Evolutionary conservation across 1,139 yeast species (phyloP).

Genomic region (Diutina neorugosa): DNA sequence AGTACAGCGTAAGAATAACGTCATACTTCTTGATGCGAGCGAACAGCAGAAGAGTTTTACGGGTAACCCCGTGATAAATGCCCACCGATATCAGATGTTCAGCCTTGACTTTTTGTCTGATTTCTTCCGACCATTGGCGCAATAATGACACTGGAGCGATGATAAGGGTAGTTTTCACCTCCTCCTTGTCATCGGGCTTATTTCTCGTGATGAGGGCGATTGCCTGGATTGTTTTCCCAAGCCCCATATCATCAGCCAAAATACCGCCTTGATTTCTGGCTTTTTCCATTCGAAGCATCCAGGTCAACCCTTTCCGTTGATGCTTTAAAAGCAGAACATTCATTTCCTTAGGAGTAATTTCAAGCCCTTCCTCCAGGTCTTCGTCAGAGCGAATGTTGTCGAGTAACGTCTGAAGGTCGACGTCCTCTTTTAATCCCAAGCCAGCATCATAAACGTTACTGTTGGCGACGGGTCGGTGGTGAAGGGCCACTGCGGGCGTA

Average conservation of each 20-base stretch:
- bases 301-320: conserved; percentile 74
- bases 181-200: conserved; percentile 20
- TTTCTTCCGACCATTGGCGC: conserved; percentile 76
- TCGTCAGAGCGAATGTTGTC: conserved; percentile 44
- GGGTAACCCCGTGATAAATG: conserved; percentile 49
- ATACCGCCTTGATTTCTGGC: conserved; percentile 57
- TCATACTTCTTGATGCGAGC: conserved; percentile 45
- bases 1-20: conserved; percentile 69
- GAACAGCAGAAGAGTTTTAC: conserved; percentile 26
- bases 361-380: conserved; percentile 38
- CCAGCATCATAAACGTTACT: not conserved
- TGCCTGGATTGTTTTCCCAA: conserved; percentile 84
- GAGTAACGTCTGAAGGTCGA: conserved; percentile 35
- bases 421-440: conserved; percentile 20
- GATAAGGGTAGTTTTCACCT: conserved; percentile 50
- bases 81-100: conserved; percentile 34
- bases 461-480: not conserved
- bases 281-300: conserved; percentile 67
- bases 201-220: conserved; percentile 55
- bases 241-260: conserved; percentile 90
- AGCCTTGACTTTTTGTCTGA: conserved; percentile 46
- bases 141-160: conserved; percentile 79
- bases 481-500: not conserved
- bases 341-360: conserved; percentile 60
- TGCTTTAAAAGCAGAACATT: conserved; percentile 62